Evolutionary conservation across 768 basidiomycete genomes (phyloP), one percentile per base, ranked within the genome.

Genomic region (Thelephora aurantiotincta): DNA sequence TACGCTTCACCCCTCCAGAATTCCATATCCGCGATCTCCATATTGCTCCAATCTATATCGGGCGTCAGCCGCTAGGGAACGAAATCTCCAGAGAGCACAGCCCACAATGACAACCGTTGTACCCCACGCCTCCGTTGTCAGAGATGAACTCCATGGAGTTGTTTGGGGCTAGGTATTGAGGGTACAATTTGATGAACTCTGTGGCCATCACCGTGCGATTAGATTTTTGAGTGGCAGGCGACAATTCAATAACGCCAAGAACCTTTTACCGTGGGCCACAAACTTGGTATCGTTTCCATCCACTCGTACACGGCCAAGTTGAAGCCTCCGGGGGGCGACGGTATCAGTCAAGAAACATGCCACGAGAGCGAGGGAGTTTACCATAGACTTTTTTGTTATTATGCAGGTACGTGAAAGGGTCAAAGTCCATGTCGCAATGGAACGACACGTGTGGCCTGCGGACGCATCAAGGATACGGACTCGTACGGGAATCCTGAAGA

Each of bases 1-100:
- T 96, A 97, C 0, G 87, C 82, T 54, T 88, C 80, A 0, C 74
- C 69, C 48, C 90, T 69, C 87, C 89, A 94, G 59, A 94, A 87
- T 53, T 88, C 79, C 70, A 96, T 77, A 57, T 82, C 78, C 3
- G 77, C 90, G 50, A 97, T 94, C 64, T 86, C 78, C 54, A 81
- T 80, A 61, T 79, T 81, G 50, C 68, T 72, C 77, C 77, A 78
- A 63, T 76, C 73, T 74, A 48, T 13, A 2, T 18, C n/a, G 11
- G 26, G 30, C 18, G 23, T 42, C 13, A 22, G 41, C 3, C 44
- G 33, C 18, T 13, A 1, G 12, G 35, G 20, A 18, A 16, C 18
- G 19, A 19, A 36, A 35, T 46, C 9, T 13, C 3, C 26, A 36
- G 22, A 35, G 0, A 35, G 26, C 12, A 23, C n/a, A 33, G 48